Percentiles rank a stretch among this genome's conserved stretches.
Conservation (phyloP, 345 rosid genomes). For the Lepidium sativum region DNA sequence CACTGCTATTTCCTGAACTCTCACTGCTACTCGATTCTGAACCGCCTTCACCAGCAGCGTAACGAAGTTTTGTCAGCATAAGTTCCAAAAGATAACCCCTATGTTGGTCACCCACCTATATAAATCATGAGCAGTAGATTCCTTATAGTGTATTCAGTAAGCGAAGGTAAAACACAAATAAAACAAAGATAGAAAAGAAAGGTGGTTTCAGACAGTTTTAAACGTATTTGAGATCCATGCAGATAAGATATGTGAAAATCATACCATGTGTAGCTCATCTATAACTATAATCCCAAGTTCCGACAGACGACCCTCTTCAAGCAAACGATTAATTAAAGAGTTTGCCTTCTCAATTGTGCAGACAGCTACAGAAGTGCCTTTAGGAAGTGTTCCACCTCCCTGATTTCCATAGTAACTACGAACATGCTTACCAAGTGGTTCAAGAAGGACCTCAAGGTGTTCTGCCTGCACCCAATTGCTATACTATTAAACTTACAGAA, state of each 20-base stretch:
- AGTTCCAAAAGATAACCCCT: slow-evolving; percentile 98
- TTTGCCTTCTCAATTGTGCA: slow-evolving; percentile 99
- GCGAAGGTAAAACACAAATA: background rate
- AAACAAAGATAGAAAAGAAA: slow-evolving; percentile 20
- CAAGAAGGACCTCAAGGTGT: slow-evolving; percentile 81
- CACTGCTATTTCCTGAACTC: slow-evolving; percentile 76
- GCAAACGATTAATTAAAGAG: slow-evolving; percentile 71
- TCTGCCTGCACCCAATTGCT: slow-evolving; percentile 57
- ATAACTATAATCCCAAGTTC: slow-evolving; percentile 94
- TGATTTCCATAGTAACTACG: slow-evolving; percentile 91
- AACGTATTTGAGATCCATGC: slow-evolving; percentile 3
- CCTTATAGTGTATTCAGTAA: slow-evolving; percentile 4
- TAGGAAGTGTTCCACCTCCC: slow-evolving; percentile 97
- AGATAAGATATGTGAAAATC: slow-evolving; percentile 6
- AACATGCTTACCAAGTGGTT: slow-evolving; percentile 88
- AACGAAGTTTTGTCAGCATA: slow-evolving; percentile 90
- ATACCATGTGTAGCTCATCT: slow-evolving; percentile 98
- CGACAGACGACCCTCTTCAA: slow-evolving; percentile 91
- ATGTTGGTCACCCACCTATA: slow-evolving; percentile 87
- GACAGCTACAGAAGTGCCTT: slow-evolving; percentile 93
- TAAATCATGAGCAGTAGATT: slow-evolving; percentile 12
- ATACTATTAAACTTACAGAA: background rate
- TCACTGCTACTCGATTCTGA: slow-evolving; percentile 77
- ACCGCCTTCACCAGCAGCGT: slow-evolving; percentile 91
- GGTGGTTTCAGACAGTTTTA: slow-evolving; percentile 3